These are phyloP conservation scores for Coriolopsis trogii DNA, from an alignment of 1,284 basidiomycete genomes.

Conservation along the genomic window DNA sequence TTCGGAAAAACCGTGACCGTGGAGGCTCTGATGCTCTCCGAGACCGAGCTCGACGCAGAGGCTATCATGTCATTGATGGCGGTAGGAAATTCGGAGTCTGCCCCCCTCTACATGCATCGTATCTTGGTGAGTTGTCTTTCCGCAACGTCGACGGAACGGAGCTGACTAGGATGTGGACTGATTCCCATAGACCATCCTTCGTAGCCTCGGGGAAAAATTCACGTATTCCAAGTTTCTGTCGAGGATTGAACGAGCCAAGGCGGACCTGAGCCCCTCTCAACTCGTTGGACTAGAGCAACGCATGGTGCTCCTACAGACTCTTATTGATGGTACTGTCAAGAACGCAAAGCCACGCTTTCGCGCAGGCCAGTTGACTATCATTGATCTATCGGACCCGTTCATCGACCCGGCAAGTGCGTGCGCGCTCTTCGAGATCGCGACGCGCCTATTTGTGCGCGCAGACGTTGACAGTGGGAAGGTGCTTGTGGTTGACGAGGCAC, in stretches of 20 bases:
- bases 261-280: slow-evolving; percentile 56
- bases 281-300: slow-evolving; percentile 58
- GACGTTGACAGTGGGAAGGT: slow-evolving; percentile 68
- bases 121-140: slow-evolving; percentile 47
- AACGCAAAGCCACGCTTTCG: slow-evolving; percentile 42
- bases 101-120: slow-evolving; percentile 69
- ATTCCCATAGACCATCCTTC: slow-evolving; percentile 43
- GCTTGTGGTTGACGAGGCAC: slow-evolving; percentile 73
- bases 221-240: slow-evolving; percentile 49
- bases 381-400: slow-evolving; percentile 75
- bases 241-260: slow-evolving; percentile 49
- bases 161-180: slow-evolving; percentile 15
- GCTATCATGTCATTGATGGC: slow-evolving; percentile 73
- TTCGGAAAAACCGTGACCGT: slow-evolving; percentile 53
- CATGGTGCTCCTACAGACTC: slow-evolving; percentile 55
- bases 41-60: slow-evolving; percentile 67
- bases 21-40: slow-evolving; percentile 57
- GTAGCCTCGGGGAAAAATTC: slow-evolving; percentile 51
- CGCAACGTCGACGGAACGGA: no score
- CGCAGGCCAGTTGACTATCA: slow-evolving; percentile 58
- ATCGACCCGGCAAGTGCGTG: slow-evolving; percentile 69
- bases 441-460: slow-evolving; percentile 65
- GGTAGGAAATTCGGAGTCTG: slow-evolving; percentile 56
- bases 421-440: slow-evolving; percentile 69
- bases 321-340: slow-evolving; percentile 40